Evolutionary conservation across 225 moss, liverwort and hornwort species (phyloP).

Genomic region (Straminergon stramineum): DNA sequence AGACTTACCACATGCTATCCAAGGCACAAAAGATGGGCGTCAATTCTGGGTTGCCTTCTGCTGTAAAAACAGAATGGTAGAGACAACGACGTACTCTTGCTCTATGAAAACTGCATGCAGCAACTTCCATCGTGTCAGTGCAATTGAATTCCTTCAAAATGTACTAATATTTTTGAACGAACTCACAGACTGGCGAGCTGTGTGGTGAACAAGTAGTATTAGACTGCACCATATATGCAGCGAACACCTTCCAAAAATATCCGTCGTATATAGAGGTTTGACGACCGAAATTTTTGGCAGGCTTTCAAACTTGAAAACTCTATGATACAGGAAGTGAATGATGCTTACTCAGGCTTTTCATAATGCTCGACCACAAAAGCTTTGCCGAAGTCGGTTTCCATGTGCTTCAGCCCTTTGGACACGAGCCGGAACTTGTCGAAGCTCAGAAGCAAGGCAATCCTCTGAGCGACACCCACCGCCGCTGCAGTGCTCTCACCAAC

Average conservation of each 20-base stretch:
- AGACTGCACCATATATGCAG: neutral
- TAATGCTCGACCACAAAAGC: conserved; percentile 51
- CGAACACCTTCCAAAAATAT: neutral
- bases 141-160: neutral
- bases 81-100: conserved; percentile 56
- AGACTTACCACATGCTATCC: conserved; percentile 62
- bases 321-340: neutral
- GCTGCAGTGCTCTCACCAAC: conserved; percentile 62
- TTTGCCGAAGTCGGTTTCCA: conserved; percentile 68
- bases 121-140: neutral
- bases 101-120: conserved; percentile 47
- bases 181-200: neutral
- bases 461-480: conserved; percentile 56
- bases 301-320: neutral
- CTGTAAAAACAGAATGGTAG: conserved; percentile 64
- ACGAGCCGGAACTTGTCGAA: conserved; percentile 59
- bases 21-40: conserved; percentile 69
- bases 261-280: neutral
- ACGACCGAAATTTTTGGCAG: neutral
- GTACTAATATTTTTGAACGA: neutral
- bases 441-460: conserved; percentile 55
- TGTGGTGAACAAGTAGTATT: neutral
- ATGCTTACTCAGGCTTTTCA: conserved; percentile 44
- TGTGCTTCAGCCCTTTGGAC: conserved; percentile 53
- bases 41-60: conserved; percentile 64